Conservation (phyloP, 768 basidiomycete genomes). For the Tubosaeta sp. region DNA sequence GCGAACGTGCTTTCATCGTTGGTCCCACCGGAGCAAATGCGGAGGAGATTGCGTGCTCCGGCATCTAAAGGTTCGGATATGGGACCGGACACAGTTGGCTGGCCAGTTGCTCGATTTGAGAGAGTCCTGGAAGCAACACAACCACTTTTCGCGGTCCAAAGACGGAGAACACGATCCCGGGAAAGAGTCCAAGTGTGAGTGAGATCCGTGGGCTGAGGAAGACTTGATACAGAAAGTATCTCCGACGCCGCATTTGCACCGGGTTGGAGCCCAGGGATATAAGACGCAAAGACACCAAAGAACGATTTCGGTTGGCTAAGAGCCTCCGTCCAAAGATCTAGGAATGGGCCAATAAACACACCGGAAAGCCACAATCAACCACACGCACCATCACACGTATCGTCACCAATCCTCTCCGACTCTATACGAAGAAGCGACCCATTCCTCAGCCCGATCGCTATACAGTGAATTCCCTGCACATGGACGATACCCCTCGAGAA, state of each 20-base stretch:
- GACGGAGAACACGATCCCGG: constrained; percentile 75
- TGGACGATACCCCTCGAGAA: constrained; percentile 48
- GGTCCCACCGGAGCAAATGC: constrained; percentile 48
- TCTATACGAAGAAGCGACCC: constrained; percentile 70
- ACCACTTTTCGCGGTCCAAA: constrained; percentile 78
- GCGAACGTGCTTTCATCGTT: constrained; percentile 55
- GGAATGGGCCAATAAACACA: constrained; percentile 9
- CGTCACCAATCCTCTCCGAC: constrained; percentile 52
- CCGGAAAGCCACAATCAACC: constrained; percentile 4
- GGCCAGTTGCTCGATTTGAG: constrained; percentile 33
- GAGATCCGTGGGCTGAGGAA: constrained; percentile 73
- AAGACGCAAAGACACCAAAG: constrained; percentile 61
- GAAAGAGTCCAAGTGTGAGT: constrained; percentile 81
- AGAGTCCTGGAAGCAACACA: constrained; percentile 64
- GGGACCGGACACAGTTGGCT: constrained; percentile 28
- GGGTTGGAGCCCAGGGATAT: constrained; percentile 52
- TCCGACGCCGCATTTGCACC: constrained; percentile 47
- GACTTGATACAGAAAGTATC: constrained; percentile 67
- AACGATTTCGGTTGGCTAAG: constrained; percentile 62
- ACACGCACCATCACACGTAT: constrained; percentile 54
- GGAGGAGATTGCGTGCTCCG: constrained; percentile 61
- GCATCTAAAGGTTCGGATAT: constrained; percentile 52
- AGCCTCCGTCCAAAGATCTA: constrained; percentile 72
- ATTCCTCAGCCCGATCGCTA: constrained; percentile 57
- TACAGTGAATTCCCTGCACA: constrained; percentile 61